A percentile compares a stretch with the other conserved stretches of the same genome.
Evolutionary conservation across 345 rosid genomes (phyloP).

Genomic region (Eucalyptus sp.): DNA sequence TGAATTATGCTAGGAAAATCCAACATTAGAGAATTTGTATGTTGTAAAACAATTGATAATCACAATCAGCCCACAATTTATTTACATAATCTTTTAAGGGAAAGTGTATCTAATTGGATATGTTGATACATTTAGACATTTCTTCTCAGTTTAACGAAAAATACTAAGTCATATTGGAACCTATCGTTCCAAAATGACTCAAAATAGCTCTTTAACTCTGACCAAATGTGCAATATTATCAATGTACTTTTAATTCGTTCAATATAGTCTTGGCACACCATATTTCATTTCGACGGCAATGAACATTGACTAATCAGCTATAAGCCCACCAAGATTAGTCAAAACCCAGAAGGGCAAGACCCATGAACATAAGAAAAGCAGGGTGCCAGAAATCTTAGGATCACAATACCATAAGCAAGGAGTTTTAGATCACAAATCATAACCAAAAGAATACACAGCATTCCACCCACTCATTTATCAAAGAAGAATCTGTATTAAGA

Average conservation of each 20-base stretch:
- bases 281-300: too few relatives aligned
- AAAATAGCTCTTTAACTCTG: background rate
- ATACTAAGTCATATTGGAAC: background rate
- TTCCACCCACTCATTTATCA: too few relatives aligned
- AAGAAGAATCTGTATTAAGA: too few relatives aligned
- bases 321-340: too few relatives aligned
- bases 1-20: rapidly evolving
- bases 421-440: too few relatives aligned
- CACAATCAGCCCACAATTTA: background rate
- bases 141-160: background rate
- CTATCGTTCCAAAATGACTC: rapidly evolving
- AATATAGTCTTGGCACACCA: background rate
- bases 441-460: too few relatives aligned
- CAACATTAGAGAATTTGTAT: background rate
- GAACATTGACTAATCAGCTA: too few relatives aligned
- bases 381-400: too few relatives aligned
- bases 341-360: too few relatives aligned
- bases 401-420: too few relatives aligned
- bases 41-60: background rate
- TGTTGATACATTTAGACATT: background rate
- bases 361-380: too few relatives aligned
- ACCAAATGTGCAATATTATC: rapidly evolving
- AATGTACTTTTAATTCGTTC: background rate
- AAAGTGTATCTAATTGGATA: background rate
- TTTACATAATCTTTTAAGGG: rapidly evolving